Base-by-base conservation (phyloP, 1,139 yeast species). In the Yamadazyma taylorii region DNA sequence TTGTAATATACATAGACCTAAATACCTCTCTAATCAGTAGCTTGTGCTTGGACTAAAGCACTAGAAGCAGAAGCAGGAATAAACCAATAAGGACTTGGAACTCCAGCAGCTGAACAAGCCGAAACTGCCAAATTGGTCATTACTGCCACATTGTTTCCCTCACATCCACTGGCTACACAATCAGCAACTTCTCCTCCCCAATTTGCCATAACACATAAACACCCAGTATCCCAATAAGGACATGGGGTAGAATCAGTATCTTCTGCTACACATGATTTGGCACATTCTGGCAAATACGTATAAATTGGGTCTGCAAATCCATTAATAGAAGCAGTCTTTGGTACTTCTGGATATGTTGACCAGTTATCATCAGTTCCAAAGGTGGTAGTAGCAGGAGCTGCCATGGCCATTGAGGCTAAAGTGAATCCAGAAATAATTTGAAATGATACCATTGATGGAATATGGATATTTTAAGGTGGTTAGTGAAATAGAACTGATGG, bases 251-350 rank as follows among this genome's bases (percentile, higher is more conserved):
- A 53, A 5, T 55, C 54, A 14, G 68, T 60, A 36, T 58, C 56
- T 34, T 48, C 48, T 14, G 55, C 55, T 13, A 67, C 71, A 57
- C 78, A 73, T 2, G 50, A 46, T 43, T 61, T 50, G 35, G 78
- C 79, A 55, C 79, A 73, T 1, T 47, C 39, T 15, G 79, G 78
- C 22, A 71, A 53, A 8, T 51, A 37, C 34, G 51, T 60, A 48
- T 63, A 58, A 37, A 73, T 67, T 23, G 71, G 72, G 48, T 73
- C 79, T 23, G 79, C 78, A 47, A 73, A 73, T 1, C 79, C 79
- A 42, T 73, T 73, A 43, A 73, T 66, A 29, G 67, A 51, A 25
- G 78, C 78, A 14, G 78, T 71, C 41, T 73, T 55, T 15, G 78
- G 67, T 21, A 73, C 77, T 4, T 58, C 46, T 17, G 79, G 79